Conservation (phyloP, 106 monocot genomes). For the Dioscorea alata region DNA sequence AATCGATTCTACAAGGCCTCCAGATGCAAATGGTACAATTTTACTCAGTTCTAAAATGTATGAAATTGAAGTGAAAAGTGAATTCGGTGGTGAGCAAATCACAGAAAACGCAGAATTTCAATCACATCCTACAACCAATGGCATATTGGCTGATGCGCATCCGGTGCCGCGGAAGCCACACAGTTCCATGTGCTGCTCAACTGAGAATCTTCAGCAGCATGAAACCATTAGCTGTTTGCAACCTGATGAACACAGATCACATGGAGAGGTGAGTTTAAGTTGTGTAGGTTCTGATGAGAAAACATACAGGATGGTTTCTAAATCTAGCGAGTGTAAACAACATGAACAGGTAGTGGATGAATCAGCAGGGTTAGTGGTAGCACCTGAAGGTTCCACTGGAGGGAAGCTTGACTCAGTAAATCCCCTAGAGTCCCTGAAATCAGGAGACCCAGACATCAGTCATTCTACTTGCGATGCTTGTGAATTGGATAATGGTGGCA, state of each 20-base stretch:
- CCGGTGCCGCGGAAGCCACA: background rate
- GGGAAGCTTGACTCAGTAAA: too few relatives aligned
- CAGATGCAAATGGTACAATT: conserved; percentile 15
- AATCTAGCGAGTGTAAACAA: conserved; percentile 7
- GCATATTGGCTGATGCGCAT: conserved; percentile 4
- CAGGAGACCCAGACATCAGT: conserved; percentile 5
- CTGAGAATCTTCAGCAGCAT: conserved; percentile 9
- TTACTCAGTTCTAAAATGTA: conserved; percentile 7
- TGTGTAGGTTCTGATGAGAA: conserved; percentile 5
- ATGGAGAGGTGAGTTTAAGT: background rate
- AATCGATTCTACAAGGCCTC: background rate
- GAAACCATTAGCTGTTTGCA: background rate
- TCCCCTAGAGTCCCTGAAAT: conserved; percentile 15
- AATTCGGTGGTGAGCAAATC: conserved; percentile 4
- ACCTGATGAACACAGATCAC: conserved; percentile 7
- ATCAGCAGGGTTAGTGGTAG: background rate
- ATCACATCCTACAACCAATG: background rate
- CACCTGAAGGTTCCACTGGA: too few relatives aligned
- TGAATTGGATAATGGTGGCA: conserved; percentile 20
- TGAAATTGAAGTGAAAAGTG: conserved; percentile 25
- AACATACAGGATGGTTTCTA: conserved; percentile 1
- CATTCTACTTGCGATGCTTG: background rate
- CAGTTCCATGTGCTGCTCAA: conserved; percentile 5
- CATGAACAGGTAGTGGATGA: conserved; percentile 10
- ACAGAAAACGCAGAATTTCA: background rate